phyloP scores from a whole-genome alignment of 2,329 filamentous ascomycete genomes.

The Colletotrichum sp. region DNA sequence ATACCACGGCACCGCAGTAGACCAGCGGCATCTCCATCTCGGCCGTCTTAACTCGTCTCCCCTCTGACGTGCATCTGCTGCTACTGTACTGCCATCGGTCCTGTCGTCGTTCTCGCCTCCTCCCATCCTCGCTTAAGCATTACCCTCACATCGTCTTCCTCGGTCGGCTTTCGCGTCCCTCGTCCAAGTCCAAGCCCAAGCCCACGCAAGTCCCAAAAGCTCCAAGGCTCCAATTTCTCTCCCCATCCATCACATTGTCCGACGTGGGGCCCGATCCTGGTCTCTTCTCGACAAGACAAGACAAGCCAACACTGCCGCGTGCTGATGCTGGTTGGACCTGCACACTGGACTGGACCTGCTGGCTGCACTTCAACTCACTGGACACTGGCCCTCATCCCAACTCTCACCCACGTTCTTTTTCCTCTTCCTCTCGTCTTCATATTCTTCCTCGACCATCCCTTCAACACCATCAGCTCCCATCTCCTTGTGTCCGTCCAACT shows the following conservation, averaged over 20 bases:
- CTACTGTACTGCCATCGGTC: background rate
- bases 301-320: conserved; percentile 18
- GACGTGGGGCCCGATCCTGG: conserved; percentile 17
- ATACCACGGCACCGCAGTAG: background rate
- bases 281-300: conserved; percentile 8
- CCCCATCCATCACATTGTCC: conserved; percentile 16
- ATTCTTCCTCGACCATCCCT: background rate
- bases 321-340: conserved; percentile 2
- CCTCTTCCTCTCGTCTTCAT: background rate
- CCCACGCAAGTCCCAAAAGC: conserved; percentile 1
- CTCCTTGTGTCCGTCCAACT: background rate
- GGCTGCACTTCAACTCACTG: background rate
- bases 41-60: background rate
- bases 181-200: background rate
- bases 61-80: background rate
- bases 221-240: conserved; percentile 14
- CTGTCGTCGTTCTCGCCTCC: background rate
- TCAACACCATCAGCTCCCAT: background rate
- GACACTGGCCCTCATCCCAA: background rate
- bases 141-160: background rate
- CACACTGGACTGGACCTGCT: background rate
- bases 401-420: background rate
- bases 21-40: background rate
- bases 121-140: background rate
- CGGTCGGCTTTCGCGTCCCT: background rate